Base-by-base conservation (phyloP, 345 rosid genomes). In the Crucihimalaya himalaica region DNA sequence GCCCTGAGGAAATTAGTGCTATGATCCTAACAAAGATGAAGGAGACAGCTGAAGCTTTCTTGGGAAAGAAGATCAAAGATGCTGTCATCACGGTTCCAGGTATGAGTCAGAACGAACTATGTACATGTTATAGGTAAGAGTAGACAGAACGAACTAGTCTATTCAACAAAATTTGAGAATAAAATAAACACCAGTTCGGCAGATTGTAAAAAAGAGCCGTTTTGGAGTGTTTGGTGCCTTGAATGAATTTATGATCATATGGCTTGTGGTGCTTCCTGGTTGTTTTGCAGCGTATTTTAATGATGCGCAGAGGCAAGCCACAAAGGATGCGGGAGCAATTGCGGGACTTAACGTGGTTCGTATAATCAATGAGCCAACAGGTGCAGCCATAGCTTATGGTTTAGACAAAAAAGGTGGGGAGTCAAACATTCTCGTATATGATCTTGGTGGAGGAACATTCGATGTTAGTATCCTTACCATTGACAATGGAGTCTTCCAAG, bases 1-100 rank as follows among this genome's bases (percentile, higher is more conserved):
- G 87, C 81, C 89, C 91, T 2, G 91, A 87, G 73, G 89, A 86
- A 60, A 79, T 86, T 63, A 83, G 86, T 59, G 84, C 87, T 9
- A 86, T 86, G 91, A 79, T 84, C 32, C 34, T 86, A 57, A 75
- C 63, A 16, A 86, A 86, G 78, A 86, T 86, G 90, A 84, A 80
- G 72, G 86, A 86, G 47, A 84, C 87, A 9, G 84, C 91, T n/a
- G 86, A 84, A 79, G 78, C 83, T 12, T 86, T 32, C 80, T 81
- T 85, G 15, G 91, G 89, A 43, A 80, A 82, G 76, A 78, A 79
- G 52, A 72, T 85, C 6, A 82, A 75, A 72, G 84, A 87, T 50
- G 91, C 91, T 0, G 87, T 87, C 7, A 18, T 87, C 50, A 86
- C 91, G 0, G 88, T 86, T 64, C 91, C 91, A 42, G 79, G 79